Evolutionary conservation across 2,329 filamentous ascomycete species (phyloP), one percentile per base, ranked within the genome.

Genomic region (Endoconidiophora laricicola): DNA sequence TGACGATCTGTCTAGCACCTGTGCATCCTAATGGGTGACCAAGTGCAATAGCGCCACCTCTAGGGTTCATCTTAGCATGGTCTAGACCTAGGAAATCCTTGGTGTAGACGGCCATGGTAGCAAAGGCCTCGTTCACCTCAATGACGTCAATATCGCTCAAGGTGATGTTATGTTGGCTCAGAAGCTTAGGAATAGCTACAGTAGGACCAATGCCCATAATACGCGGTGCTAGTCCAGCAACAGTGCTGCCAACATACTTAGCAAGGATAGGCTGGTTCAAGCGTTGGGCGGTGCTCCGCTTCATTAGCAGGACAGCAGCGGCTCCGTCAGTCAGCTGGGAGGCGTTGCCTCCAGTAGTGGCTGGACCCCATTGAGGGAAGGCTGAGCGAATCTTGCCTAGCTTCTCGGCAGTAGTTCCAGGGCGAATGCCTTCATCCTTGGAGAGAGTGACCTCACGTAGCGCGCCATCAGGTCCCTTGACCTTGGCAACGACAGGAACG

Each of bases 111-210:
- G 86, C 88, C 91, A 96, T 96, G 48, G 84, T 91, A 20, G 88
- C 90, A 60, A 98, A 98, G 1, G 91, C 91, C 74, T 98, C 91
- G 70, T 98, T 98, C 62, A 98, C 68, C 74, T 96, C 91, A 58
- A 90, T 73, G 36, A 96, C 74, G 61, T 98, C 91, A 55, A 91
- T 76, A 59, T 96, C 91, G 53, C 81, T 76, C 49, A 94, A 70
- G 22, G 73, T 76, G 54, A 98, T 67, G 66, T 82, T 79, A 73
- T 82, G 79, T 69, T 91, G 81, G 61, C 67, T 67, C 43, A 98
- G 76, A 26, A 98, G 78, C 76, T 98, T 98, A 55, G 79, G 79
- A 55, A 83, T 81, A 53, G 77, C 79, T 36, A 82, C 66, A 41
- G 79, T 79, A 36, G 85, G 85, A 50, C 85, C 85, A 57, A 96